phyloP scores from a whole-genome alignment of 768 basidiomycete genomes.

The Stropharia rugosoannulata region DNA sequence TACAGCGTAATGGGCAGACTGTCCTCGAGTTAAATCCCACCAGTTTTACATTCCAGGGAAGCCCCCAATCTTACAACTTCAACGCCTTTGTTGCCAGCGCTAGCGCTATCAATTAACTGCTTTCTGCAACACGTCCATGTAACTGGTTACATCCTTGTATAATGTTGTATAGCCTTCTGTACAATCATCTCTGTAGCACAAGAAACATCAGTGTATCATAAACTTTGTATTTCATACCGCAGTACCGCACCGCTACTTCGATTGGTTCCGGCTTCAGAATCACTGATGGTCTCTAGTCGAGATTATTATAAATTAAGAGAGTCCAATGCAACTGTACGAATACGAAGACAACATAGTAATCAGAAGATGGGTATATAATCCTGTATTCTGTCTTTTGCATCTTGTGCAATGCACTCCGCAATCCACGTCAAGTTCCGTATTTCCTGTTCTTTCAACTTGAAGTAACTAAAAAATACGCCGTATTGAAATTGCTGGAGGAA shows the following conservation, averaged over 20 bases:
- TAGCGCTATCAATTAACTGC: conserved; percentile 19
- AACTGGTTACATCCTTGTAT: not conserved
- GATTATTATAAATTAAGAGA: conserved; percentile 8
- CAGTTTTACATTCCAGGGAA: conserved; percentile 52
- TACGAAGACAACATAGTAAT: conserved; percentile 15
- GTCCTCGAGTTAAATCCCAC: conserved; percentile 47
- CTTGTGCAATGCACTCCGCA: conserved; percentile 97
- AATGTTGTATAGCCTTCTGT: not conserved
- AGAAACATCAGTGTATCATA: no score
- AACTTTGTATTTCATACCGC: no score
- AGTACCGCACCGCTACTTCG: no score
- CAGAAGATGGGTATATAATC: conserved; percentile 93
- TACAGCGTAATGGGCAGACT: conserved; percentile 47
- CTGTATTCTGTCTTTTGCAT: conserved; percentile 92
- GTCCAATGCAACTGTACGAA: conserved; percentile 2
- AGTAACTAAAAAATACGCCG: conserved; percentile 89
- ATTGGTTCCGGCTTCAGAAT: no score
- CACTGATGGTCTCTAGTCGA: not conserved
- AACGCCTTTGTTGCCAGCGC: conserved; percentile 62
- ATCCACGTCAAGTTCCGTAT: conserved; percentile 90
- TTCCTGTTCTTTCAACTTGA: conserved; percentile 92
- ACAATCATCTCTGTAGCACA: not conserved
- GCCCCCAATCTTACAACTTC: conserved; percentile 64
- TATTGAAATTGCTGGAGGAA: conserved; percentile 98
- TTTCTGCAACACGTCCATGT: not conserved